These are phyloP conservation scores for Schizosaccharomyces versatilis DNA, from an alignment of 1,139 yeast species.

Conservation along the genomic window DNA sequence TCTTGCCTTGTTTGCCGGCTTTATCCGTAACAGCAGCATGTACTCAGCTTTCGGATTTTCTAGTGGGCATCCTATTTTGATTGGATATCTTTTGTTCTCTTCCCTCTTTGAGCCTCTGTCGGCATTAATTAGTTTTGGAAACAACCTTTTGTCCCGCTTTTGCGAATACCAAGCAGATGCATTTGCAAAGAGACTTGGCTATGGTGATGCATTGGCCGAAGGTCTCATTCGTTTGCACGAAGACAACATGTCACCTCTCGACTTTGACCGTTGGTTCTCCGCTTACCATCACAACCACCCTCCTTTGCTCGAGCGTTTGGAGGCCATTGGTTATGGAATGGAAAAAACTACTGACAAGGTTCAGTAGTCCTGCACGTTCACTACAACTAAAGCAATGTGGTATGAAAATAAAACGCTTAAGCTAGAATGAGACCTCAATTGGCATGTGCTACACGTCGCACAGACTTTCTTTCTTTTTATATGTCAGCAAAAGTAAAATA, in stretches of 20 bases:
- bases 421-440: too few species aligned
- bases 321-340: slow-evolving; percentile 28
- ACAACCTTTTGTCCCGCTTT: slow-evolving; percentile 54
- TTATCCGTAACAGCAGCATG: slow-evolving; percentile 56
- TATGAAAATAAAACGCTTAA: too few species aligned
- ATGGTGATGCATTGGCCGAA: slow-evolving; percentile 40
- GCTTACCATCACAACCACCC: slow-evolving; percentile 86
- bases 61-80: slow-evolving; percentile 38
- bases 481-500: too few species aligned
- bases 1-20: slow-evolving; percentile 39
- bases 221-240: slow-evolving; percentile 57
- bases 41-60: slow-evolving; percentile 58
- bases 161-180: slow-evolving; percentile 65
- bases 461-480: too few species aligned
- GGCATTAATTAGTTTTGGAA: slow-evolving; percentile 39
- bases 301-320: slow-evolving; percentile 63
- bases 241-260: slow-evolving; percentile 62
- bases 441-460: too few species aligned
- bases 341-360: slow-evolving; percentile 10
- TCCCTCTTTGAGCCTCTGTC: slow-evolving; percentile 64
- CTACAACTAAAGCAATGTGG: too few species aligned
- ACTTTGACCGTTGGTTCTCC: slow-evolving; percentile 74
- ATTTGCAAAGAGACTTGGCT: slow-evolving; percentile 56
- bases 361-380: not conserved
- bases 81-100: slow-evolving; percentile 45